These are phyloP conservation scores for Chaetomiaceae sp. DNA, from an alignment of 2,329 filamentous ascomycete species.

Conservation along the genomic window DNA sequence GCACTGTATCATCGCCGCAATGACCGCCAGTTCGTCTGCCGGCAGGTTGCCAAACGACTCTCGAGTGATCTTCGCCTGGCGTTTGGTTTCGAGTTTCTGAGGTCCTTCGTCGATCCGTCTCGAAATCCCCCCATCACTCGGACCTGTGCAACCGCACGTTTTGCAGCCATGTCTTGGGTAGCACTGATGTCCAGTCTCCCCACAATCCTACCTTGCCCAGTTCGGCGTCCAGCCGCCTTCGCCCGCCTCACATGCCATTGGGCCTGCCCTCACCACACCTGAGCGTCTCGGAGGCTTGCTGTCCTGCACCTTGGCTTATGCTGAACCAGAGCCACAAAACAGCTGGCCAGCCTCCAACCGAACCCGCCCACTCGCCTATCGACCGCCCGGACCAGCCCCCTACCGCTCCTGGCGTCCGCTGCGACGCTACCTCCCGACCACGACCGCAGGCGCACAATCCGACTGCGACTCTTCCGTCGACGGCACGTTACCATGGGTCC, in stretches of 20 bases:
- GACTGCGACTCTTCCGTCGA: slow-evolving; percentile 29
- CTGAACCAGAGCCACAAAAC: background rate
- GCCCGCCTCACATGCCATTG: background rate
- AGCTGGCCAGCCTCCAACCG: background rate
- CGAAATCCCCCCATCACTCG: slow-evolving; percentile 17
- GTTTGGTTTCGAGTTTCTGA: slow-evolving; percentile 21
- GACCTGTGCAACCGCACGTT: slow-evolving; percentile 19
- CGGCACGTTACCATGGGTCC: slow-evolving; percentile 31
- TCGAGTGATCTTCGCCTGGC: slow-evolving; percentile 19
- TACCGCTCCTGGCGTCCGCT: slow-evolving; percentile 13
- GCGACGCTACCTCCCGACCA: slow-evolving; percentile 21
- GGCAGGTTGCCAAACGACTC: slow-evolving; percentile 7
- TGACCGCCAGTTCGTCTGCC: slow-evolving; percentile 4
- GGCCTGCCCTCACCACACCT: background rate
- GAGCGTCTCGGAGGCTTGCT: background rate
- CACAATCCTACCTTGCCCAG: background rate
- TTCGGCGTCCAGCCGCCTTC: background rate
- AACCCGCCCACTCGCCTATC: slow-evolving; percentile 15
- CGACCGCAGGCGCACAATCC: slow-evolving; percentile 25
- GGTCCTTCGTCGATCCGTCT: slow-evolving; percentile 19
- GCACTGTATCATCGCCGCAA: too few relatives aligned
- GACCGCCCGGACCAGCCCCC: slow-evolving; percentile 17
- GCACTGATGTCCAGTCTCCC: slow-evolving; percentile 14
- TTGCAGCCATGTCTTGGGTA: slow-evolving; percentile 20
- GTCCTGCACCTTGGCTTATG: slow-evolving; percentile 7